Conservation (phyloP, 2,329 filamentous ascomycete genomes). For the Aspergillus viridinutans region DNA sequence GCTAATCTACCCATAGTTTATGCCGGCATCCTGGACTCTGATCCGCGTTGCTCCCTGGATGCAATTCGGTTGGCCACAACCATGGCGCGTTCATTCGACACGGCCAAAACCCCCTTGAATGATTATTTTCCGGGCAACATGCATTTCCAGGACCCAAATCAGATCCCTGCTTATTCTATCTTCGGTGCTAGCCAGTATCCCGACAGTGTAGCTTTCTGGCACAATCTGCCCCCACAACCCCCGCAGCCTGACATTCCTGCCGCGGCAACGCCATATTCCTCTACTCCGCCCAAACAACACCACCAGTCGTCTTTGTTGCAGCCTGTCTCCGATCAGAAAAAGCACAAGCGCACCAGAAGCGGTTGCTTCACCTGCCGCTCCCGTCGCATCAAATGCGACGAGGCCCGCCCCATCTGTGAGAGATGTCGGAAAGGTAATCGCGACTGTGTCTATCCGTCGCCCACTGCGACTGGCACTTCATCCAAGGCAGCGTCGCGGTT, state of each 20-base stretch:
- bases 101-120: constrained; percentile 28
- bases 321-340: constrained; percentile 63
- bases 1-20: constrained; percentile 13
- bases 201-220: constrained; percentile 43
- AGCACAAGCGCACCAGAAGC: constrained; percentile 87
- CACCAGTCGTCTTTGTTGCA: constrained; percentile 31
- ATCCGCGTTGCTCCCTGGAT: constrained; percentile 12
- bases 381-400: constrained; percentile 92
- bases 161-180: constrained; percentile 31
- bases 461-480: constrained; percentile 35
- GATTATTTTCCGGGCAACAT: constrained; percentile 22
- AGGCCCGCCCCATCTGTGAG: constrained; percentile 81
- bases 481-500: constrained; percentile 40
- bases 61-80: constrained; percentile 12
- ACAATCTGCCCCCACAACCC: constrained; percentile 28
- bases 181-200: constrained; percentile 36
- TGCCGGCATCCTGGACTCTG: constrained; percentile 9
- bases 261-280: constrained; percentile 11
- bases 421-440: constrained; percentile 86
- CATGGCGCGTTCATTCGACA: constrained; percentile 30
- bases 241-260: constrained; percentile 14
- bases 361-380: constrained; percentile 91
- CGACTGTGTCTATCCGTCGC: constrained; percentile 83
- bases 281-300: constrained; percentile 11
- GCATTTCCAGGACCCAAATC: constrained; percentile 19